Conservation (phyloP, 805 yeast species). For the Candida odintsovae region DNA sequence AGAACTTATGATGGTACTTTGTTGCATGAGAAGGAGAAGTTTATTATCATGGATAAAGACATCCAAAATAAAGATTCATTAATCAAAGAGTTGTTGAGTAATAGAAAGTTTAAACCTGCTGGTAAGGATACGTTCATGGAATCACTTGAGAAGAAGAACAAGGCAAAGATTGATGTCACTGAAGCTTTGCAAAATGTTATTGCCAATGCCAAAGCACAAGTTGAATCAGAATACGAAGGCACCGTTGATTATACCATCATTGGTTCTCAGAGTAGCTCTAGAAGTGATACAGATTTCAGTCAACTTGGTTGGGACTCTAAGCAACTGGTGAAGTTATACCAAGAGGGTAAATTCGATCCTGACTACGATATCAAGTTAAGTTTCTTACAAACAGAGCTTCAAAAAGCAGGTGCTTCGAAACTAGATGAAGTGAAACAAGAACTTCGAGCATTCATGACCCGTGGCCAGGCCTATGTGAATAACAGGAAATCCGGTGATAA, state of each 20-base stretch:
- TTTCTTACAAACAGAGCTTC: neutral
- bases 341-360: neutral
- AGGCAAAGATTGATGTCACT: neutral
- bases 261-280: neutral
- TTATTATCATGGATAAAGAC: constrained; percentile 9
- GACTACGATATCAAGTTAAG: neutral
- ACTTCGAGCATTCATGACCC: neutral
- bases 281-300: neutral
- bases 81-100: neutral
- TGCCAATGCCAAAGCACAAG: neutral
- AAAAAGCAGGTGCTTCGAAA: neutral
- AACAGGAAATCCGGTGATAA: neutral
- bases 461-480: neutral
- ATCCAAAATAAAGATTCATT: neutral
- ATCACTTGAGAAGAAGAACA: neutral
- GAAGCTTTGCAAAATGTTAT: neutral
- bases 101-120: neutral
- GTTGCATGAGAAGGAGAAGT: constrained; percentile 29
- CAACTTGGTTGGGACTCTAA: neutral
- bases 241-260: neutral
- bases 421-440: neutral
- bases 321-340: neutral
- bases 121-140: neutral
- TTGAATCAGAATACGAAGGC: neutral
- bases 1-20: constrained; percentile 27